Evolutionary conservation across 225 moss, liverwort and hornwort genomes (phyloP).

Genomic region (Pseudisothecium myosuroides): DNA sequence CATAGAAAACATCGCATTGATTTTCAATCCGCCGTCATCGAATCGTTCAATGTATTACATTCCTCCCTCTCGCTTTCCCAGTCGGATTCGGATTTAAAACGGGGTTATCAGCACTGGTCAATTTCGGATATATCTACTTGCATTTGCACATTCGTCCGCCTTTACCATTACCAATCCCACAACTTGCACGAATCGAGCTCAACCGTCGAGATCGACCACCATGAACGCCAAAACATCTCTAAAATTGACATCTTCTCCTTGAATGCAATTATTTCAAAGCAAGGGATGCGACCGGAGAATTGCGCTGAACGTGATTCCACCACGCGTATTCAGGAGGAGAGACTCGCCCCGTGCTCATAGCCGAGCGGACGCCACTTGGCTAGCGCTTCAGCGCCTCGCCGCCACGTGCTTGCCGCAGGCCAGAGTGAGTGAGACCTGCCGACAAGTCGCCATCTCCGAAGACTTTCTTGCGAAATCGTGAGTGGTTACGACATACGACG

Average conservation of each 20-base stretch:
- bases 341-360: background rate
- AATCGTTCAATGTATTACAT: background rate
- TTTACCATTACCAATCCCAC: background rate
- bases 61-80: background rate
- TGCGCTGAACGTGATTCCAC: background rate
- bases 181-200: background rate
- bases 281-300: background rate
- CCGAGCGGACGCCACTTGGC: conserved; percentile 2
- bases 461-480: background rate
- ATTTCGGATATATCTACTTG: background rate
- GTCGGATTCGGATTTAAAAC: background rate
- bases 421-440: background rate
- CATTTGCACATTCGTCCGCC: background rate
- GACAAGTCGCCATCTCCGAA: background rate
- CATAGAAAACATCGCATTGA: background rate
- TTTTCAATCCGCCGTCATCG: background rate
- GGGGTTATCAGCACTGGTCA: background rate
- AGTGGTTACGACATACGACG: background rate
- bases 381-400: background rate
- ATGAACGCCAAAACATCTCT: background rate
- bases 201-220: background rate
- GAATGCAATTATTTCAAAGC: background rate
- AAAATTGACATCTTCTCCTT: background rate
- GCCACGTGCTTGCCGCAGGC: background rate
- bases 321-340: background rate